Evolutionary conservation across 768 basidiomycete species (phyloP).

Genomic region (Termitomyces eurrhizus): DNA sequence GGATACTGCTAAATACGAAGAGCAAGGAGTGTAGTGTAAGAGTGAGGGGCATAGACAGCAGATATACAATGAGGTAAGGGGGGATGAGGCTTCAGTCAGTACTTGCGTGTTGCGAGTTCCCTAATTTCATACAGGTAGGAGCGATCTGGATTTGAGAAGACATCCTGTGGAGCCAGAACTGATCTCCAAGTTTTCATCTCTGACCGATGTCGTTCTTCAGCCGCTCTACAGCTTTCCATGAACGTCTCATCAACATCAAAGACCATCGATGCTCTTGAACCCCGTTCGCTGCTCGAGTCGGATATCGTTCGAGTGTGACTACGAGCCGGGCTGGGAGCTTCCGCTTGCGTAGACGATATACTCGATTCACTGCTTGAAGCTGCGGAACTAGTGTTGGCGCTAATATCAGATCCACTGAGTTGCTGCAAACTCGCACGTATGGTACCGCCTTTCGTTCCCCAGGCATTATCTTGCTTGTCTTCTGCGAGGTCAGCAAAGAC

Average conservation of each 20-base stretch:
- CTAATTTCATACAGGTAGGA: constrained; percentile 77
- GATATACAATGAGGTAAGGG: constrained; percentile 10
- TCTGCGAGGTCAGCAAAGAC: constrained; percentile 93
- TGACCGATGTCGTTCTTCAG: constrained; percentile 76
- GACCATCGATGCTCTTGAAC: constrained; percentile 76
- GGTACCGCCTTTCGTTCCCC: constrained; percentile 75
- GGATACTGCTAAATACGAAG: constrained; percentile 14
- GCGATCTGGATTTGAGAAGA: constrained; percentile 49
- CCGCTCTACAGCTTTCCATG: constrained; percentile 63
- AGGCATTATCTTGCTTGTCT: constrained; percentile 78
- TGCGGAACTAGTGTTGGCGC: constrained; percentile 26
- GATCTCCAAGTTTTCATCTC: constrained; percentile 85
- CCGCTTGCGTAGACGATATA: constrained; percentile 26
- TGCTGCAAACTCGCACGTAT: constrained; percentile 60
- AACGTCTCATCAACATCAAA: constrained; percentile 77
- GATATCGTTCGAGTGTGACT: constrained; percentile 66
- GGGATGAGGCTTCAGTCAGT: constrained; percentile 35
- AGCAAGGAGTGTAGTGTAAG: constrained; percentile 12
- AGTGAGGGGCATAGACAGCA: constrained; percentile 7
- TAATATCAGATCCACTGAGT: constrained; percentile 27
- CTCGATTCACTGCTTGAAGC: constrained; percentile 20
- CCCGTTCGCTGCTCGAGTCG: constrained; percentile 75
- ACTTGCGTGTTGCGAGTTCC: constrained; percentile 80
- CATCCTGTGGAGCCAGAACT: constrained; percentile 30
- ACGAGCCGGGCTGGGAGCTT: constrained; percentile 56